A percentile compares a stretch with the other conserved stretches of the same genome.
These are phyloP conservation scores for Thielaviopsis ethacetica DNA, from an alignment of 2,329 filamentous ascomycete species.

Conservation along the genomic window DNA sequence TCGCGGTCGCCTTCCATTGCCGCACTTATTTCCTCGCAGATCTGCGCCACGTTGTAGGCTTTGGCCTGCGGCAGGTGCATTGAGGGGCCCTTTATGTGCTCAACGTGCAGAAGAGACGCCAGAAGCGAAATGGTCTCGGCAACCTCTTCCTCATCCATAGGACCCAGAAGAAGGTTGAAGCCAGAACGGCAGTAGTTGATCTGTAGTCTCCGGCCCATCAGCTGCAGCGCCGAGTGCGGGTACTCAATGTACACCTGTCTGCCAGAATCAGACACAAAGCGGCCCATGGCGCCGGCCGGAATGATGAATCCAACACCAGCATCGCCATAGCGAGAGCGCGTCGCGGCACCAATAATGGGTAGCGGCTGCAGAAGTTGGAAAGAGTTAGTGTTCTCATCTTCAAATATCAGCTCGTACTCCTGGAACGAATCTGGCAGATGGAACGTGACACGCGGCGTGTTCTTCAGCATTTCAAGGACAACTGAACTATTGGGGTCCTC, in stretches of 20 bases:
- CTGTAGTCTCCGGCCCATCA: slow-evolving; percentile 62
- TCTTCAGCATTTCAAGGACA: slow-evolving; percentile 48
- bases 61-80: slow-evolving; percentile 5
- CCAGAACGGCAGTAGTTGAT: slow-evolving; percentile 44
- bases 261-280: slow-evolving; percentile 61
- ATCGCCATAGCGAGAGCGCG: slow-evolving; percentile 11
- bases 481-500: slow-evolving; percentile 14
- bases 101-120: slow-evolving; percentile 47
- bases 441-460: slow-evolving; percentile 61
- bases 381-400: slow-evolving; percentile 72
- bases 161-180: slow-evolving; percentile 34
- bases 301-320: slow-evolving; percentile 42
- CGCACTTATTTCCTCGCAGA: slow-evolving; percentile 40
- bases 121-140: slow-evolving; percentile 61
- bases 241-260: slow-evolving; percentile 65
- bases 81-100: slow-evolving; percentile 22
- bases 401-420: slow-evolving; percentile 60
- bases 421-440: slow-evolving; percentile 55
- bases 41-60: slow-evolving; percentile 23
- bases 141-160: slow-evolving; percentile 42
- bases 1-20: slow-evolving; percentile 47
- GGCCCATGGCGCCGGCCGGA: slow-evolving; percentile 47
- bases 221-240: slow-evolving; percentile 61
- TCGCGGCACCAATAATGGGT: slow-evolving; percentile 36
- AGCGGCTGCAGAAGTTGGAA: slow-evolving; percentile 52